A percentile compares a stretch with the other conserved stretches of the same genome.
Conservation (phyloP, 169 alveolate genomes). For the Cryptosporidium canis region DNA sequence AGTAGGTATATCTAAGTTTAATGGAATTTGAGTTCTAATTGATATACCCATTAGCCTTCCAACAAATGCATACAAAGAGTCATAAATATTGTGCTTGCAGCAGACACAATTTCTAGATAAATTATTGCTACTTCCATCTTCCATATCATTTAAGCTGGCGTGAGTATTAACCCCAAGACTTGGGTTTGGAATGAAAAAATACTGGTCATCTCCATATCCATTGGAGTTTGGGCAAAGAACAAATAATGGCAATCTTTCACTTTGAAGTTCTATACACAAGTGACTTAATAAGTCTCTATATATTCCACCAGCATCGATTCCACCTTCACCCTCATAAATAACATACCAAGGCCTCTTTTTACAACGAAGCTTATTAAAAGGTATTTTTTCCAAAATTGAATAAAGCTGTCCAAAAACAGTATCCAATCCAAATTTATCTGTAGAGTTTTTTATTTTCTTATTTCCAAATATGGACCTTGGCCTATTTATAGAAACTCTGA, state of each 20-base stretch:
- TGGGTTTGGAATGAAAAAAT: slow-evolving; percentile 37
- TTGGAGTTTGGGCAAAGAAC: slow-evolving; percentile 84
- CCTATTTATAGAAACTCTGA: slow-evolving; percentile 74
- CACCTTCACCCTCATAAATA: slow-evolving; percentile 88
- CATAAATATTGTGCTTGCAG: slow-evolving; percentile 48
- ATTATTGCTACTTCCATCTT: neutral
- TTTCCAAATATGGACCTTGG: slow-evolving; percentile 53
- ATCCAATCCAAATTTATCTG: slow-evolving; percentile 82
- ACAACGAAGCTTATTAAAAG: slow-evolving; percentile 75
- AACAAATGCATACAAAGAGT: slow-evolving; percentile 80
- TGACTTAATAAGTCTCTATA: slow-evolving; percentile 85
- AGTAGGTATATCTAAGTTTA: slow-evolving; percentile 83
- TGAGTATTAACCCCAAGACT: neutral
- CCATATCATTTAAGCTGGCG: neutral
- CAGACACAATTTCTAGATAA: neutral
- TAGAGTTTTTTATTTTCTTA: slow-evolving; percentile 76
- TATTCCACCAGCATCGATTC: slow-evolving; percentile 93
- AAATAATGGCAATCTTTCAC: slow-evolving; percentile 81
- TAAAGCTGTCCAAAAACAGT: slow-evolving; percentile 85
- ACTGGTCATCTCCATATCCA: slow-evolving; percentile 78
- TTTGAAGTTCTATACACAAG: slow-evolving; percentile 83
- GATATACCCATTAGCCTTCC: slow-evolving; percentile 88
- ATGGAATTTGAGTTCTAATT: slow-evolving; percentile 81
- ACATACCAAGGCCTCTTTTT: slow-evolving; percentile 81
- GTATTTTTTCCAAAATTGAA: slow-evolving; percentile 74